Conservation (phyloP, 257 asterid genomes). For the Misopates orontium region DNA sequence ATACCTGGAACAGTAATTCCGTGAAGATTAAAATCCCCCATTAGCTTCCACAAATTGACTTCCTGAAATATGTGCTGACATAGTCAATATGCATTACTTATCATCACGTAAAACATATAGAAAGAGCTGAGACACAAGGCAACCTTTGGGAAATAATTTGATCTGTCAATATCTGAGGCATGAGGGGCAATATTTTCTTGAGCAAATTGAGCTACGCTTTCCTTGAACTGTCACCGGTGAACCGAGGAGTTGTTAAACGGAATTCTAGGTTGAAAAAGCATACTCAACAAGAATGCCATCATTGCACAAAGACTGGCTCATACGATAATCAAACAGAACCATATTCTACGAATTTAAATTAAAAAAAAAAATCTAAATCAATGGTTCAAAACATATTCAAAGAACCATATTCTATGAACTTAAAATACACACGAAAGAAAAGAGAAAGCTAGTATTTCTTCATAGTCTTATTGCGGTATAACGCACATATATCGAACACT, state of each 20-base stretch:
- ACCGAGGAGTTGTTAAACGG: constrained; percentile 1
- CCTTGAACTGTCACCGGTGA: constrained; percentile 66
- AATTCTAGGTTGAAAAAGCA: constrained; percentile 8
- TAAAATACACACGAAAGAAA: not conserved
- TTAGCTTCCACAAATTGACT: constrained; percentile 86
- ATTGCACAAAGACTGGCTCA: not conserved
- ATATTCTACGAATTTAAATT: too few species aligned
- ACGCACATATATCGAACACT: too few species aligned
- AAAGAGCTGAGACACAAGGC: constrained; percentile 4
- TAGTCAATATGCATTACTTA: constrained; percentile 22
- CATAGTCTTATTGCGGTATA: too few species aligned
- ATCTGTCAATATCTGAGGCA: constrained; percentile 78
- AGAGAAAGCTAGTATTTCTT: too few species aligned
- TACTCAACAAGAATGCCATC: not conserved
- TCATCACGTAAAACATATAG: not conserved
- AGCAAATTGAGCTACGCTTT: constrained; percentile 91
- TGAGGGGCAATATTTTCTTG: constrained; percentile 92
- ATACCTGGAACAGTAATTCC: constrained; percentile 97
- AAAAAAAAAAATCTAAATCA: too few species aligned
- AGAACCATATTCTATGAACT: not conserved
- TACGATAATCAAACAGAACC: too few species aligned
- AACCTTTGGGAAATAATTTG: constrained; percentile 88
- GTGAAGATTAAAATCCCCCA: constrained; percentile 95
- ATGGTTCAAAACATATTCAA: not conserved
- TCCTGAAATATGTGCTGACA: constrained; percentile 52